These are phyloP conservation scores for Fusarium burgessii DNA, from an alignment of 2,329 filamentous ascomycete genomes.

Conservation along the genomic window DNA sequence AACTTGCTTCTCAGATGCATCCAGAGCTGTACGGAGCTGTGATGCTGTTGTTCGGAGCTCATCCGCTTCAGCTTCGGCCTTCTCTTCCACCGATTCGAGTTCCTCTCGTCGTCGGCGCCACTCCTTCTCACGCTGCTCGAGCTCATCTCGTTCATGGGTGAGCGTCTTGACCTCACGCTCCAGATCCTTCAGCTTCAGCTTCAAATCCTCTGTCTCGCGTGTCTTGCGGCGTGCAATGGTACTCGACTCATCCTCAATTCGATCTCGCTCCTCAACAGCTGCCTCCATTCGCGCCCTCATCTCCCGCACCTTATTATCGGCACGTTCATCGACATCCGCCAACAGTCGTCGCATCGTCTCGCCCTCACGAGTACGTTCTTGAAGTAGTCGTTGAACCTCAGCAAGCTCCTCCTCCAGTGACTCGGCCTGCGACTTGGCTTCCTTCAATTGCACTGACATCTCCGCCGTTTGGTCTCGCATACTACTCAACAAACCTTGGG, in stretches of 20 bases:
- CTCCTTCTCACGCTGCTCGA: conserved; percentile 79
- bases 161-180: conserved; percentile 81
- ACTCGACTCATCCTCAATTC: conserved; percentile 89
- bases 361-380: conserved; percentile 88
- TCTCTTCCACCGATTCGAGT: conserved; percentile 76
- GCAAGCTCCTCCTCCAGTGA: conserved; percentile 91
- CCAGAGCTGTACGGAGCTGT: conserved; percentile 82
- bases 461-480: conserved; percentile 95
- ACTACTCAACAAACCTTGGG: conserved; percentile 86
- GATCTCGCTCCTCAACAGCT: conserved; percentile 92
- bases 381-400: conserved; percentile 87
- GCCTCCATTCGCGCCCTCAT: conserved; percentile 90
- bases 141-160: conserved; percentile 80
- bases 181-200: conserved; percentile 80
- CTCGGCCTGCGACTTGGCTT: conserved; percentile 84
- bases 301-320: conserved; percentile 85
- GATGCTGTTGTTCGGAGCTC: conserved; percentile 83
- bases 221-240: conserved; percentile 80
- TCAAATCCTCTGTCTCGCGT: conserved; percentile 88
- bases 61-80: conserved; percentile 76
- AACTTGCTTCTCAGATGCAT: conserved; percentile 87
- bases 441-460: conserved; percentile 90
- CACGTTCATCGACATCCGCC: conserved; percentile 84
- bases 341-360: conserved; percentile 95
- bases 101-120: conserved; percentile 81